Evolutionary conservation across 225 moss, liverwort and hornwort genomes (phyloP), one percentile per base, ranked within the genome.

Genomic region (Ulota crispa): DNA sequence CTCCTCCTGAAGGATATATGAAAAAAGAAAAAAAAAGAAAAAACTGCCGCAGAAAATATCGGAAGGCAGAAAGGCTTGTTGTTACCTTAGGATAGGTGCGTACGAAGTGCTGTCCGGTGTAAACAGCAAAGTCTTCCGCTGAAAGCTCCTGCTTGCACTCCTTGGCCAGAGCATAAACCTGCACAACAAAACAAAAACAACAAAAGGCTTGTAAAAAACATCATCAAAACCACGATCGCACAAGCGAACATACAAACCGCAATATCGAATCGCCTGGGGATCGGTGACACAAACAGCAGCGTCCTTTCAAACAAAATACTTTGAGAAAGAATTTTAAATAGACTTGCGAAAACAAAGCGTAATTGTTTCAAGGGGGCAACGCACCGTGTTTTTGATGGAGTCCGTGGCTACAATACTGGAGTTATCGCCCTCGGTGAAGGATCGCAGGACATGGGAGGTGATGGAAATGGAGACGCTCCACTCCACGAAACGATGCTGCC

Each of bases 301-400:
- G 30, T 63, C 43, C 39, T 39, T 39, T 39, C 39, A 39, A 39
- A 2, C n/a, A n/a, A n/a, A n/a, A n/a, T n/a, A n/a, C n/a, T n/a
- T 18, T 14, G 2, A 21, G 14, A 12, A n/a, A 31, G 5, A 67
- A 2, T 15, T 21, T 16, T n/a, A 0, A 68, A 5, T 43, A 23
- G 6, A 16, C 7, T 45, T 23, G n/a, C 45, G 31, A 1, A 39
- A 59, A 9, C 2, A 24, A 70, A 54, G 32, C 34, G 9, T 20
- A 2, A 20, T 20, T 8, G 71, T 31, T 52, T 20, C 70, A 47
- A 70, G 47, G 27, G 42, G 53, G 2, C 1, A 36, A 53, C 66
- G 31, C 18, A 99, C 99, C 92, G 99, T 99, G 78, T 99, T 99
- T 76, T 99, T 99, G 42, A 99, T 96, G 64, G 99, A 92, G 61